phyloP scores from a whole-genome alignment of 139 green algal species.

The Desmodesmus armatus region DNA sequence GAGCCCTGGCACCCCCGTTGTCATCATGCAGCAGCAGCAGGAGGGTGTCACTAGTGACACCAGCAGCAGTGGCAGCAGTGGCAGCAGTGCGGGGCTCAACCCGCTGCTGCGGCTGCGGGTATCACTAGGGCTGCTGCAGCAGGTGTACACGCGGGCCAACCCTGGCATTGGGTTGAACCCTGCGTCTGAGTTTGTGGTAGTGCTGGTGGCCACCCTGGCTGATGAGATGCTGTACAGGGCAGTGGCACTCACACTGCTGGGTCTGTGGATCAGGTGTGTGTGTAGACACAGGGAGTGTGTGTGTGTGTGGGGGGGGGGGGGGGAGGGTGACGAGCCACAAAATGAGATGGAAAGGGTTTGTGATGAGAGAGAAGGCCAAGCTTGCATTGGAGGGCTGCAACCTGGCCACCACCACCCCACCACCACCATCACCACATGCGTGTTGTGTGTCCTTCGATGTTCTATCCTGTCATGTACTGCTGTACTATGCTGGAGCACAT shows the following conservation, averaged over 20 bases:
- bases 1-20: background rate
- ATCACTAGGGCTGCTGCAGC: conserved; percentile 58
- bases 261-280: conserved; percentile 53
- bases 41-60: too few species aligned
- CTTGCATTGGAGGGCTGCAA: too few species aligned
- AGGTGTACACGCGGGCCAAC: conserved; percentile 47
- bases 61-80: background rate
- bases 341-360: too few species aligned
- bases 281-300: too few species aligned
- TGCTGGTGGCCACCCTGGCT: conserved; percentile 43
- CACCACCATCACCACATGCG: too few species aligned
- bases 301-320: too few species aligned
- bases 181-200: conserved; percentile 35
- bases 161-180: conserved; percentile 37
- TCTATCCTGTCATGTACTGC: too few species aligned
- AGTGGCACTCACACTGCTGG: conserved; percentile 59
- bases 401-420: too few species aligned
- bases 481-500: too few species aligned
- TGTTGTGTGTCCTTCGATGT: too few species aligned
- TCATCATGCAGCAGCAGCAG: conserved; percentile 18
- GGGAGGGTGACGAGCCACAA: too few species aligned
- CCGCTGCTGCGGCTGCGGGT: conserved; percentile 32
- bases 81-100: background rate
- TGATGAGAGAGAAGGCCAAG: too few species aligned
- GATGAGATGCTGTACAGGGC: conserved; percentile 77